These are phyloP conservation scores for Leishmania gerbilli DNA, from an alignment of 208 protist genomes.

Conservation along the genomic window DNA sequence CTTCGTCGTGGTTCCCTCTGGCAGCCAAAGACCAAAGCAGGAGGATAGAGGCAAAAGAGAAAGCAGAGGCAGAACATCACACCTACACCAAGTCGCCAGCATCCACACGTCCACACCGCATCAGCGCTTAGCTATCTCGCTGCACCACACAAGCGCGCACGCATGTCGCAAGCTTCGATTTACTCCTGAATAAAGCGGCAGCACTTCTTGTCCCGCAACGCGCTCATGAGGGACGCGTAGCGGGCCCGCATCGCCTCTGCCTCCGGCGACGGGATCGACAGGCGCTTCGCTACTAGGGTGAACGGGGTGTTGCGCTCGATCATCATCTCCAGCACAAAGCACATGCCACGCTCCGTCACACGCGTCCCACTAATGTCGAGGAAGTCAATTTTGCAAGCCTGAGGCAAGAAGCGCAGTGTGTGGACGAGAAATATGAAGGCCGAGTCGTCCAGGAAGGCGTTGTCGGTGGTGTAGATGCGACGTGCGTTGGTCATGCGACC, in stretches of 20 bases:
- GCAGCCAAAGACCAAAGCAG: neutral
- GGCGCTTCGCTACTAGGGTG: constrained; percentile 61
- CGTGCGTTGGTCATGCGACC: constrained; percentile 64
- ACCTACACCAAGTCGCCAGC: too few relatives aligned
- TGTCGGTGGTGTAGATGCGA: constrained; percentile 63
- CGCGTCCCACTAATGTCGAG: constrained; percentile 82
- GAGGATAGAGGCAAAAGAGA: neutral
- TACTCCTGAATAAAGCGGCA: constrained; percentile 32
- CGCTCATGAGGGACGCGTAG: constrained; percentile 28
- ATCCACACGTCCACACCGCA: neutral
- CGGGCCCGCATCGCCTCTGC: constrained; percentile 22
- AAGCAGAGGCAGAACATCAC: neutral
- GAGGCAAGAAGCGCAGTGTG: constrained; percentile 80
- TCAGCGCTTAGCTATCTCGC: neutral
- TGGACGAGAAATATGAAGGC: constrained; percentile 78
- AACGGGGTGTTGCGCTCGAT: constrained; percentile 65
- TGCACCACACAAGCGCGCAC: neutral
- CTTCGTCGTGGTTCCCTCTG: neutral
- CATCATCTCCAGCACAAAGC: constrained; percentile 84
- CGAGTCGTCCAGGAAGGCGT: constrained; percentile 63
- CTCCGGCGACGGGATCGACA: constrained; percentile 33
- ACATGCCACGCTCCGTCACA: constrained; percentile 78
- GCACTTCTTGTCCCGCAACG: constrained; percentile 31
- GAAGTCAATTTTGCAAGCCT: constrained; percentile 65
- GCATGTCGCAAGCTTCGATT: neutral